Conservation (phyloP, 2,329 filamentous ascomycete species). For the Plenodomus biglobosus region DNA sequence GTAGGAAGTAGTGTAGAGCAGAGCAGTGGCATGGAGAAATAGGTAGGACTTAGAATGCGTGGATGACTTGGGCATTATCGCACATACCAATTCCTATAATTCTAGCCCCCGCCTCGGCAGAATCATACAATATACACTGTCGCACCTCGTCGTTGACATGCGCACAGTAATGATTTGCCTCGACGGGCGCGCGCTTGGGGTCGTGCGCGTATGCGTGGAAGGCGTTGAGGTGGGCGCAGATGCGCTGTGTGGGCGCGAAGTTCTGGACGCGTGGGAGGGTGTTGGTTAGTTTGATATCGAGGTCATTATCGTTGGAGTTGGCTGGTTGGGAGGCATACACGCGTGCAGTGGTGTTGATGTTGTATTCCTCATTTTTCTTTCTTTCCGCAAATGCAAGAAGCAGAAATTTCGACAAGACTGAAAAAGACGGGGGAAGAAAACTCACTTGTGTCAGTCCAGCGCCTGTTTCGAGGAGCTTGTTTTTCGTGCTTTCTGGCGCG, state of each 20-base stretch:
- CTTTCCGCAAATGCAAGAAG: too few species aligned
- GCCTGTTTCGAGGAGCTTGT: constrained; percentile 62
- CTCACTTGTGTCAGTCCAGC: constrained; percentile 60
- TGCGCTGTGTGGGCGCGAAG: constrained; percentile 67
- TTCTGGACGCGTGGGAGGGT: too few species aligned
- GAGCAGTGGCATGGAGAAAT: background rate
- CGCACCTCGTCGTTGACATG: constrained; percentile 76
- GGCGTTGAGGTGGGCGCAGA: constrained; percentile 85
- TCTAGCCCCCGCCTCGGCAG: constrained; percentile 64
- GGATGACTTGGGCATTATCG: too few species aligned
- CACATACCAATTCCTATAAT: constrained; percentile 69
- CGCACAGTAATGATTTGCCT: constrained; percentile 83
- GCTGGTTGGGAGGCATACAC: too few species aligned
- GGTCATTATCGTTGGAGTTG: too few species aligned
- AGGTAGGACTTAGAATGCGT: too few species aligned
- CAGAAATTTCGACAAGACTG: too few species aligned
- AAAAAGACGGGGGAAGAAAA: background rate
- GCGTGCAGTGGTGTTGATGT: too few species aligned
- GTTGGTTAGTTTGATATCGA: background rate
- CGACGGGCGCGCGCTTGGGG: constrained; percentile 63
- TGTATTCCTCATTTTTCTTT: too few species aligned
- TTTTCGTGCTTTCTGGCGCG: constrained; percentile 56
- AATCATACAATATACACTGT: constrained; percentile 85
- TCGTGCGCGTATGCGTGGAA: constrained; percentile 82
- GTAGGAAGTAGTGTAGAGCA: too few species aligned